Evolutionary conservation across 306 rosid species (phyloP).

Genomic region (Cucumis hystrix): DNA sequence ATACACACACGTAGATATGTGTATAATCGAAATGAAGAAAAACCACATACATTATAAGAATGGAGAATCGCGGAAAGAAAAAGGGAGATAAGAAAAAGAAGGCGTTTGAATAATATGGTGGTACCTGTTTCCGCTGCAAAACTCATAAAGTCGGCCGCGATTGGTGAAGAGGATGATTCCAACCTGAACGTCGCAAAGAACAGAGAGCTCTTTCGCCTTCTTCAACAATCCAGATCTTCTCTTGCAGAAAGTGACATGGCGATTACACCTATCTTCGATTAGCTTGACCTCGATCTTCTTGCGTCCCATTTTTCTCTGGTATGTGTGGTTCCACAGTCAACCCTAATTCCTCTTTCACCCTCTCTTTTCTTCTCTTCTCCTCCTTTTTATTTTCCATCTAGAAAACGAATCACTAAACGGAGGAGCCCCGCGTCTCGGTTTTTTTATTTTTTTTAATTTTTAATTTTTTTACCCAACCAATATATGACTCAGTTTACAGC

Average conservation of each 20-base stretch:
- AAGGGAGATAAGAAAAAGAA: neutral
- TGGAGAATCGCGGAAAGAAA: neutral
- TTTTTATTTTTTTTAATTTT: too few relatives aligned
- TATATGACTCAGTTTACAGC: neutral
- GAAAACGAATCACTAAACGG: neutral
- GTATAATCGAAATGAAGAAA: neutral
- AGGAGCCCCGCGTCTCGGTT: neutral
- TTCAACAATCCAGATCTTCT: constrained; percentile 3
- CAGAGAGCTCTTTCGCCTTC: neutral
- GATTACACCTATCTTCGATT: constrained; percentile 6
- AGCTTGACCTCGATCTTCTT: constrained; percentile 6
- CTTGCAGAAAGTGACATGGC: constrained; percentile 8
- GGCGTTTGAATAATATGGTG: neutral
- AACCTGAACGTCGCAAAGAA: neutral
- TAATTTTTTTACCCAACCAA: too few relatives aligned
- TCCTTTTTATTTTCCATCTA: neutral
- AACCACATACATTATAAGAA: neutral
- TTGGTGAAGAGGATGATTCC: constrained; percentile 3
- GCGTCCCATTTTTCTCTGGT: neutral
- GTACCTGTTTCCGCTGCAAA: constrained; percentile 4
- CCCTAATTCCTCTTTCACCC: neutral
- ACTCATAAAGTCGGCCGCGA: neutral
- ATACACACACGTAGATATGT: too few relatives aligned
- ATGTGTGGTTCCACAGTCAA: neutral
- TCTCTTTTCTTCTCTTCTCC: neutral